Base-by-base conservation (phyloP, 1,284 basidiomycete genomes). In the Earliella scabrosa region DNA sequence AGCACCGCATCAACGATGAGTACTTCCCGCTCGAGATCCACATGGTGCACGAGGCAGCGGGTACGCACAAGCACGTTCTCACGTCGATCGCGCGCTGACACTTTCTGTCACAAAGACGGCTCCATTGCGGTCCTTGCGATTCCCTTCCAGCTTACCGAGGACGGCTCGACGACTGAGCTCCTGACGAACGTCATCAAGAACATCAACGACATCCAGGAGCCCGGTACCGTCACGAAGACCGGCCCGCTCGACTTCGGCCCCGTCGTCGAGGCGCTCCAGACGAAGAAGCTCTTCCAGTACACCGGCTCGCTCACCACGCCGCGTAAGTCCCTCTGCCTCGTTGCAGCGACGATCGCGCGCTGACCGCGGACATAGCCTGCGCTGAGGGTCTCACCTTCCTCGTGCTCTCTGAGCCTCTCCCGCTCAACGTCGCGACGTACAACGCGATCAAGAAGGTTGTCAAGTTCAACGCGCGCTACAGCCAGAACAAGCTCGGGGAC, bases 391-490 rank as follows among this genome's bases (percentile, higher is more conserved):
- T 46, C 24, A 46, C 45, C 21, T 46, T 46, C 45, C 34, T 46
- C 31, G 45, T 46, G 14, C 32, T 46, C 31, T 46, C 45, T 4
- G 45, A 46, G 45, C 45, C 45, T 7, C 45, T 46, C 31, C 45
- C 45, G 9, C 31, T 46, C 31, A 23, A 46, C 32, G 45, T 46
- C 45, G 26, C 26, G 45, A 46, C 45, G 45, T 46, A 35, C 45
- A 46, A 46, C 31, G 14, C 45, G 31, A 46, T 46, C 45, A 46
- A 46, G 45, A 46, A 36, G 31, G 27, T 26, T 2, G 21, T 46
- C 45, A 46, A 46, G 45, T 46, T 46, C 45, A 46, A 46, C 31
- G 45, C 45, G 31, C 45, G 45, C 10, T 46, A 46, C 45, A 46
- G 45, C 45, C 45, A 46, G 45, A 46, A 46, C 34, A 46, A 46